Evolutionary conservation across 768 basidiomycete genomes (phyloP), one percentile per base, ranked within the genome.

Genomic region (Plicaturopsis crispa): DNA sequence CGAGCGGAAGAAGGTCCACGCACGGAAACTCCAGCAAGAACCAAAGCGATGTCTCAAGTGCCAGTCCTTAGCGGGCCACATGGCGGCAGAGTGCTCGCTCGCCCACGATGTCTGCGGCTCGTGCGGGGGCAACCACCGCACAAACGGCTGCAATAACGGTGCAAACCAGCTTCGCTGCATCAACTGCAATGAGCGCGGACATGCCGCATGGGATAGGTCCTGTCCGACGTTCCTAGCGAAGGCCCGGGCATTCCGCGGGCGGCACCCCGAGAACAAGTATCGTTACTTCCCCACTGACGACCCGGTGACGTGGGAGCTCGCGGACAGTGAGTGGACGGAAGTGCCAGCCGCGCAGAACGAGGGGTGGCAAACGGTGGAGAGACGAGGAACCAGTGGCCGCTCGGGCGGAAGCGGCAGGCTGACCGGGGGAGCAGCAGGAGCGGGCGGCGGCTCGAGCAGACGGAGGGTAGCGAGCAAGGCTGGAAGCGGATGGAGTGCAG

Each of bases 21-120:
- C 45, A 0, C 30, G 45, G 11, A 52, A 50, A 17, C 36, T 48
- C n/a, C 24, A 46, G 2, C n/a, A 40, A 3, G 57, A 59, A 33
- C 55, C 51, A 7, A 20, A 22, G 21, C 39, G 47, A 5, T 61
- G 59, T 47, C 18, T 50, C n/a, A 53, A 54, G 17, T 61, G 56
- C 37, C 57, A 59, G 48, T n/a, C n/a, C n/a, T n/a, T n/a, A n/a
- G n/a, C n/a, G n/a, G n/a, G n/a, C n/a, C n/a, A n/a, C n/a, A n/a
- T 48, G 3, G 52, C 48, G 6, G 33, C 33, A 13, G 38, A 42
- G 11, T 58, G 54, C 38, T 33, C 24, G 12, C 10, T 16, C 0
- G 22, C 20, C 0, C 31, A 28, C 12, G 47, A 45, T 5, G 39
- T 33, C 21, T 51, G 49, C 35, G 48, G 45, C 4, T 45, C 39